Base-by-base conservation (phyloP, 2,329 filamentous ascomycete species). In the Thelonectria blattea region DNA sequence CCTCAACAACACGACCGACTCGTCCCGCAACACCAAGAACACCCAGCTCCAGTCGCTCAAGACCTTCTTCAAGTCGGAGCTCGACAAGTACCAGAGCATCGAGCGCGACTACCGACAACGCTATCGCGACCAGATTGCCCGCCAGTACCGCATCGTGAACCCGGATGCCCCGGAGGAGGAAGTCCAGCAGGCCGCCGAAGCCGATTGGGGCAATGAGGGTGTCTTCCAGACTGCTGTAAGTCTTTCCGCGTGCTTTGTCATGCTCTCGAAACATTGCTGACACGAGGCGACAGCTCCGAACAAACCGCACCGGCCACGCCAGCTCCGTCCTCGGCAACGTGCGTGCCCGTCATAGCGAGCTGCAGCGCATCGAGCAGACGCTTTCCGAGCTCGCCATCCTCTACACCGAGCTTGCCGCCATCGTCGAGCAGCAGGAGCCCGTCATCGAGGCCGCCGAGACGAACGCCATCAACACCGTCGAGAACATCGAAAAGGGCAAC, bases 201-300 rank as follows among this genome's bases (percentile, higher is more conserved):
- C 86, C 55, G 88, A 93, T 73, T 91, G 90, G 88, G 87, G 88
- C 55, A 85, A 91, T 60, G 89, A 93, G 78, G 89, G 90, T 70
- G 88, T 95, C 56, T 95, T 94, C 80, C 89, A 93, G 76, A 89
- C 88, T 58, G 91, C 91, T 61, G 91, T 94, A 83, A 76, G 87
- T 83, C 53, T 63, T 47, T 59, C 27, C 11, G 18, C n/a, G 27
- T 9, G 20, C 27, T 60, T 34, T 53, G 49, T 48, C 45, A 27
- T 17, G 32, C 43, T 57, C 20, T 34, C 18, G 32, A 52, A 18
- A 43, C 15, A 42, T 43, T 50, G 46, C 66, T 70, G 60, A 70
- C 56, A 12, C 43, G 30, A 42, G 34, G 49, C 41, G 34, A 30
- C 66, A 93, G 90, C 87, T 93, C 71, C 88, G 88, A 72, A 86